Evolutionary conservation across 78 protist genomes (phyloP).

Genomic region (Tieghemostelium lacteum): DNA sequence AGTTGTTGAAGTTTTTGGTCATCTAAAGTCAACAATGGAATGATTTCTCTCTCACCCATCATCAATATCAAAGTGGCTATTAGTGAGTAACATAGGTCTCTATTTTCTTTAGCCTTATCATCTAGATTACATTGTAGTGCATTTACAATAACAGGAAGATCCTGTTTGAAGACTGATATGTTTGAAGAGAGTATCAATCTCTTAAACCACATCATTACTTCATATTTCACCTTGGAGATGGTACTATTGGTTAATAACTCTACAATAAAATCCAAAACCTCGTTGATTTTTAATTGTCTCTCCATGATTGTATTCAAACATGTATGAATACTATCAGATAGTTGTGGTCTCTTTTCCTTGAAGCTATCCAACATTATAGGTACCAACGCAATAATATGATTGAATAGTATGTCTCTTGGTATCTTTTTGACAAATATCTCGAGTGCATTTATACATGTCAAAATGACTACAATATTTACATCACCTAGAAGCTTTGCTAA

Average conservation of each 20-base stretch:
- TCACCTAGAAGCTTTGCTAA: constrained; percentile 61
- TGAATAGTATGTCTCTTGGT: constrained; percentile 47
- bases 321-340: constrained; percentile 67
- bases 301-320: constrained; percentile 76
- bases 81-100: constrained; percentile 23
- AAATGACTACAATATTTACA: constrained; percentile 44
- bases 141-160: constrained; percentile 22
- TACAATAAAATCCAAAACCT: constrained; percentile 41
- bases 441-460: constrained; percentile 59
- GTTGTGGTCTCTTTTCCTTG: constrained; percentile 68
- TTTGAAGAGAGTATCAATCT: constrained; percentile 42
- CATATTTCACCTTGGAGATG: constrained; percentile 41
- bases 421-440: constrained; percentile 52
- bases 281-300: constrained; percentile 54
- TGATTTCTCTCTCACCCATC: constrained; percentile 33
- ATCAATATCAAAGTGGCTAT: constrained; percentile 23
- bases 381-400: constrained; percentile 44
- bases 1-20: constrained; percentile 9
- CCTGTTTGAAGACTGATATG: constrained; percentile 12
- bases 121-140: neutral
- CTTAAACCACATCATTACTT: constrained; percentile 58
- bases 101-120: constrained; percentile 52
- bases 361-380: constrained; percentile 74
- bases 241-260: neutral
- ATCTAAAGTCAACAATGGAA: constrained; percentile 36